Base-by-base conservation (phyloP, 192 early-diverging fungal species). In the Coemansia furcata region DNA sequence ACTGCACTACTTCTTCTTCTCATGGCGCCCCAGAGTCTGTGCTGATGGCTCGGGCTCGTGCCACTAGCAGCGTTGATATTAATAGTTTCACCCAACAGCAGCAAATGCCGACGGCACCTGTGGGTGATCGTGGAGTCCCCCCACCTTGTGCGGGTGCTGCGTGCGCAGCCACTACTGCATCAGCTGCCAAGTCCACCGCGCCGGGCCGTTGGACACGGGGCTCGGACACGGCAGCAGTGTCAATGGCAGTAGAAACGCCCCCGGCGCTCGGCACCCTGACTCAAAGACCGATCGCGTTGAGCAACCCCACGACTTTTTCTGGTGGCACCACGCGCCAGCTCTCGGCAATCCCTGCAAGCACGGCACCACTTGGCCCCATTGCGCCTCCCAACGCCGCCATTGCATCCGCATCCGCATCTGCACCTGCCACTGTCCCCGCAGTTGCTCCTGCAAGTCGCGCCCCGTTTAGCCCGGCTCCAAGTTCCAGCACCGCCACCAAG, bases 331-430 rank as follows among this genome's bases (percentile, higher is more conserved):
- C 49, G 26, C 26, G 50, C 11, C 50, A 10, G 26, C 26, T 11
- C 50, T 29, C 50, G 50, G 50, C 50, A 54, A 54, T 54, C 50
- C 26, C 50, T 54, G 50, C 50, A 54, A 30, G 50, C 50, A 11
- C 50, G 11, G 40, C 38, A 23, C 38, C 26, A 17, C 15, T 21
- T 32, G 57, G 23, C 32, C 29, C 57, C 32, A 59, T 37, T 26
- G 49, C 23, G 23, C 23, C 57, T 29, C 30, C 57, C 57, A 59
- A 17, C n/a, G 26, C 32, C 57, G 35, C 57, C 35, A 59, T 32
- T 37, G 57, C 57, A 36, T n/a, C 57, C 29, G 29, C 60, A 62
- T 49, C 21, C 47, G 21, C 47, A 29, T 21, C 30, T 30, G 40
- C 50, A 19, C 43, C 43, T 15, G 3, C 43, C 15, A 46, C 43